Evolutionary conservation across 148 eudicot species (phyloP), one percentile per base, ranked within the genome.

Genomic region (Limonium bicolor): DNA sequence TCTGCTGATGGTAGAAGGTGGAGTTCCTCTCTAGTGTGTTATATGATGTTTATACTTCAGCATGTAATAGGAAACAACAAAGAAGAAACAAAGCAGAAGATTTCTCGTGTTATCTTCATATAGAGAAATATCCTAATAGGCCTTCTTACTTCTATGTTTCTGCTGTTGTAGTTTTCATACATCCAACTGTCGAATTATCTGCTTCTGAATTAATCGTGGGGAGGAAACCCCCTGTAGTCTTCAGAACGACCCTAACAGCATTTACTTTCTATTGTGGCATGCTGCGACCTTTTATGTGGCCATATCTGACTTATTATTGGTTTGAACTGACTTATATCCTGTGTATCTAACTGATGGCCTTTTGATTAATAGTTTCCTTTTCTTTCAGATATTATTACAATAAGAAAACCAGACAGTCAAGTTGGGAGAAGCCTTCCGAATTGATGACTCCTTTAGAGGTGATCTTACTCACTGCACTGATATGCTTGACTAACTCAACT

Each of bases 341-440:
- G n/a, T n/a, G n/a, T n/a, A n/a, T n/a, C n/a, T 17, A 37, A 16
- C 0, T 7, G 25, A 8, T 40, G n/a, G n/a, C n/a, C n/a, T n/a
- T n/a, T n/a, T n/a, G n/a, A n/a, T n/a, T n/a, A n/a, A n/a, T 26
- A 40, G 25, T 40, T 40, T 34, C 19, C 2, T 41, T 31, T 50
- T 40, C 23, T 36, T 7, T 23, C 76, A 88, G 96, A 35, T 88
- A 88, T 59, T 88, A 79, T 53, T 88, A 83, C 72, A 88, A 88
- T 72, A 88, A 83, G 68, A 64, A 59, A 47, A 88, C 96, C 46
- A 80, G 71, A 59, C 90, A 88, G 63, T 88, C 96, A 39, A 73
- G 86, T 53, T 88, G 96, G 96, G 96, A 88, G 72, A 88, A 88
- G 70, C 96, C 96, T 57, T 47, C 63, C 60, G 96, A 88, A 60